Percentiles rank a stretch among this genome's conserved stretches.
These are phyloP conservation scores for Plenodomus tracheiphilus DNA, from an alignment of 2,329 filamentous ascomycete genomes.

Conservation along the genomic window DNA sequence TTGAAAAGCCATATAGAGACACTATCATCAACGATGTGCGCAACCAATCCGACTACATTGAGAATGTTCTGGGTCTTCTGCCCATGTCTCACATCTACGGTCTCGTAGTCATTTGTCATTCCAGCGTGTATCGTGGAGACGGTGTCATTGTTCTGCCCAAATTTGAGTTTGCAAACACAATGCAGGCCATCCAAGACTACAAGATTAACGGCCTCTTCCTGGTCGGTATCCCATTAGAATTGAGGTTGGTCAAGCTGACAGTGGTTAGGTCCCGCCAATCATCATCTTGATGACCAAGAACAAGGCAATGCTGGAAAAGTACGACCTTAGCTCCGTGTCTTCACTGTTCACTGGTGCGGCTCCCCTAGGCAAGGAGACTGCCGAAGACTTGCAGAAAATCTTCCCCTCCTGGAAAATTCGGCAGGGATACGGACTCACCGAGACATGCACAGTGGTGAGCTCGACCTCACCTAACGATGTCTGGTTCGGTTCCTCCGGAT, in stretches of 20 bases:
- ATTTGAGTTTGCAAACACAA: constrained; percentile 70
- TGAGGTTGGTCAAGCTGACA: too few species aligned
- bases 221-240: too few species aligned
- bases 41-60: constrained; percentile 51
- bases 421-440: constrained; percentile 79
- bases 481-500: constrained; percentile 72
- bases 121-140: constrained; percentile 70
- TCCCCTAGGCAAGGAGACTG: constrained; percentile 73
- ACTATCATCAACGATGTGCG: constrained; percentile 39
- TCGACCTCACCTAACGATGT: constrained; percentile 66
- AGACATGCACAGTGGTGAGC: constrained; percentile 72
- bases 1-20: constrained; percentile 52
- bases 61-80: constrained; percentile 68
- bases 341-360: constrained; percentile 75
- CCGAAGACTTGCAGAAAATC: constrained; percentile 62
- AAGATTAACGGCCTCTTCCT: constrained; percentile 70
- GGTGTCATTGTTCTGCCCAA: constrained; percentile 72
- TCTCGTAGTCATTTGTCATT: constrained; percentile 70
- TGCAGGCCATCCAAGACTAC: constrained; percentile 67
- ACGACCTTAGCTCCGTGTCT: constrained; percentile 70
- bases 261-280: constrained; percentile 85
- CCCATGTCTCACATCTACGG: constrained; percentile 84
- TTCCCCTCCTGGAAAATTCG: constrained; percentile 68
- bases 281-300: constrained; percentile 75
- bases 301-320: constrained; percentile 62